These are phyloP conservation scores for Crotalaria pallida DNA, from an alignment of 306 rosid genomes.

Conservation along the genomic window DNA sequence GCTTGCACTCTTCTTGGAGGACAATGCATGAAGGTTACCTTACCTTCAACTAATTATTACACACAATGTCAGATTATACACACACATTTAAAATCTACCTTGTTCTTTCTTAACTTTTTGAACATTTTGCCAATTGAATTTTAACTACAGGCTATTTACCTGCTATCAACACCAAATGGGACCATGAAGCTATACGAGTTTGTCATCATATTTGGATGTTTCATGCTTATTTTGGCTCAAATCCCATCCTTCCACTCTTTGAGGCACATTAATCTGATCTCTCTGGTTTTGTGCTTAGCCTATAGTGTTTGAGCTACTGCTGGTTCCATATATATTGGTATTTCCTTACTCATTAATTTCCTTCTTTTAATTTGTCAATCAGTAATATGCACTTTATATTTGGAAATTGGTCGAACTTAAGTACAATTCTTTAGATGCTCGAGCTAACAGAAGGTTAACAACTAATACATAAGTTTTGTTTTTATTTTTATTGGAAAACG, in stretches of 20 bases:
- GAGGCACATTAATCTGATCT: constrained; percentile 65
- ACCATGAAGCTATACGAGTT: constrained; percentile 57
- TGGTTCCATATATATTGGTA: constrained; percentile 60
- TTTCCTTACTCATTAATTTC: background rate
- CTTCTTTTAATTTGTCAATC: background rate
- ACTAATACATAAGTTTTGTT: too few relatives aligned
- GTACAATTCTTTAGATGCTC: too few relatives aligned
- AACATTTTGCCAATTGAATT: background rate
- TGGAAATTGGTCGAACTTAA: background rate
- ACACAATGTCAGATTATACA: too few relatives aligned
- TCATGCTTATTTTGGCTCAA: constrained; percentile 72
- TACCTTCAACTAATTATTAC: background rate
- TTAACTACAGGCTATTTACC: constrained; percentile 52
- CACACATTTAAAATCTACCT: background rate
- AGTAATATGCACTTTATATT: background rate
- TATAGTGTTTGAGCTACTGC: constrained; percentile 56
- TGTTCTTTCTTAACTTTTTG: background rate
- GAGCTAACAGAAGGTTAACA: too few relatives aligned
- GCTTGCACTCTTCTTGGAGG: constrained; percentile 61
- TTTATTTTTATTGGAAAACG: too few relatives aligned
- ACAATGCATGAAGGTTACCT: constrained; percentile 72
- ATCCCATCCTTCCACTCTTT: constrained; percentile 76
- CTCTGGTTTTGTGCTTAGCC: constrained; percentile 49
- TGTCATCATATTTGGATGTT: constrained; percentile 63
- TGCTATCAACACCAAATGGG: constrained; percentile 51